A percentile compares a stretch with the other conserved stretches of the same genome.
phyloP scores from a whole-genome alignment of 2,329 filamentous ascomycete species.

The Penicillium nordicum region DNA sequence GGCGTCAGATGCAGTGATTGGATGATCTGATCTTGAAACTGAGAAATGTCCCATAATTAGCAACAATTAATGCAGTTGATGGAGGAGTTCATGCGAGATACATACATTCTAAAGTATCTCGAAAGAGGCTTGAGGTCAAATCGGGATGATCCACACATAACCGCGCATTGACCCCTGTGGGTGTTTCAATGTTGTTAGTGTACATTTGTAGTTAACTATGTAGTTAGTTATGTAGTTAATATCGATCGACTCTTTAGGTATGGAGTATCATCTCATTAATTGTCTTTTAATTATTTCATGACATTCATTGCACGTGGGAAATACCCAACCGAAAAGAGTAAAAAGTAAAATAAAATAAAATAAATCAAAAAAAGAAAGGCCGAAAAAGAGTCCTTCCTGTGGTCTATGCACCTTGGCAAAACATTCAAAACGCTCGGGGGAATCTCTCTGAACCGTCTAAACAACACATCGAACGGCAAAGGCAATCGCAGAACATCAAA shows the following conservation, averaged over 20 bases:
- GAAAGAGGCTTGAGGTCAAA: neutral
- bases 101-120: neutral
- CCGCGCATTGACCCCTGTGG: slow-evolving; percentile 2
- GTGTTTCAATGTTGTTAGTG: neutral
- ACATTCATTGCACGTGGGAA: slow-evolving; percentile 17
- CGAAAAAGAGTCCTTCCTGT: slow-evolving; percentile 8
- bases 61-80: slow-evolving; percentile 9
- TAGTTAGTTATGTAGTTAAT: neutral
- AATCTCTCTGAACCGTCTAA: slow-evolving; percentile 37
- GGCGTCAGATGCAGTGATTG: slow-evolving; percentile 12
- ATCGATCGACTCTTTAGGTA: neutral
- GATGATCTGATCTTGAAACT: slow-evolving; percentile 1
- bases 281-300: slow-evolving; percentile 17
- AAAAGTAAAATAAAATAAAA: slow-evolving; percentile 1
- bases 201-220: neutral
- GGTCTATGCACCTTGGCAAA: slow-evolving; percentile 25
- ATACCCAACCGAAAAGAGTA: slow-evolving; percentile 11
- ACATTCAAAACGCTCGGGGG: slow-evolving; percentile 31
- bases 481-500: slow-evolving; percentile 18
- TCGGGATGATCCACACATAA: neutral
- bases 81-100: neutral
- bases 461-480: slow-evolving; percentile 28
- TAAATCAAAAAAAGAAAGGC: slow-evolving; percentile 2
- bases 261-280: slow-evolving; percentile 12
- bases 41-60: slow-evolving; percentile 25